A percentile compares a stretch with the other conserved stretches of the same genome.
These are phyloP conservation scores for Termitomyces sp. DNA, from an alignment of 768 basidiomycete species.

Conservation along the genomic window DNA sequence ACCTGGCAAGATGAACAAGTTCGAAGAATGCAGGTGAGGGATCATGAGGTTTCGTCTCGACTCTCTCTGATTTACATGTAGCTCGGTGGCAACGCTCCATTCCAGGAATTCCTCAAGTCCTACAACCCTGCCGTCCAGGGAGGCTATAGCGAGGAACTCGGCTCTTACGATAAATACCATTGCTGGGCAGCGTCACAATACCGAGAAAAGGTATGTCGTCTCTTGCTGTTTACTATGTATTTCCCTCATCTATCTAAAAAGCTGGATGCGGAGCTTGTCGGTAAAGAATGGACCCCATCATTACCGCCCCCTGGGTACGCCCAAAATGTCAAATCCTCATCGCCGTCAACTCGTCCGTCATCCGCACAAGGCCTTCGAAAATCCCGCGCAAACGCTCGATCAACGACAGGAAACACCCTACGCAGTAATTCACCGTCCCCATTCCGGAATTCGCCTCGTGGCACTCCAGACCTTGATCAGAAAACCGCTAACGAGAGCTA, in stretches of 20 bases:
- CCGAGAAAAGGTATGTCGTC: conserved; percentile 74
- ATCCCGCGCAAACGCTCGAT: conserved; percentile 68
- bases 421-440: conserved; percentile 55
- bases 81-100: conserved; percentile 86
- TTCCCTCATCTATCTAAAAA: conserved; percentile 29
- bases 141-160: conserved; percentile 61
- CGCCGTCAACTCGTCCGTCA: conserved; percentile 53
- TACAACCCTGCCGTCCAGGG: conserved; percentile 64
- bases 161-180: conserved; percentile 77
- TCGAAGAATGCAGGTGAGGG: conserved; percentile 77
- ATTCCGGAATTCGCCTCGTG: conserved; percentile 38
- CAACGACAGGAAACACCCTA: conserved; percentile 37
- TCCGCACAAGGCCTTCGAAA: conserved; percentile 85
- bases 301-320: conserved; percentile 51
- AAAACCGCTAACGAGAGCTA: conserved; percentile 83
- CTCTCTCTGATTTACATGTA: conserved; percentile 23
- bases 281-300: conserved; percentile 75
- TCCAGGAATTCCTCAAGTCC: conserved; percentile 70
- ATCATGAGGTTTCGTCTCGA: not conserved
- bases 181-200: conserved; percentile 95
- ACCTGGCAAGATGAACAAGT: conserved; percentile 91
- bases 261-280: conserved; percentile 76
- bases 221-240: not conserved
- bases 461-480: conserved; percentile 49
- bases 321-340: conserved; percentile 33